Evolutionary conservation across 306 rosid species (phyloP).

Genomic region (Nissolia schottii): DNA sequence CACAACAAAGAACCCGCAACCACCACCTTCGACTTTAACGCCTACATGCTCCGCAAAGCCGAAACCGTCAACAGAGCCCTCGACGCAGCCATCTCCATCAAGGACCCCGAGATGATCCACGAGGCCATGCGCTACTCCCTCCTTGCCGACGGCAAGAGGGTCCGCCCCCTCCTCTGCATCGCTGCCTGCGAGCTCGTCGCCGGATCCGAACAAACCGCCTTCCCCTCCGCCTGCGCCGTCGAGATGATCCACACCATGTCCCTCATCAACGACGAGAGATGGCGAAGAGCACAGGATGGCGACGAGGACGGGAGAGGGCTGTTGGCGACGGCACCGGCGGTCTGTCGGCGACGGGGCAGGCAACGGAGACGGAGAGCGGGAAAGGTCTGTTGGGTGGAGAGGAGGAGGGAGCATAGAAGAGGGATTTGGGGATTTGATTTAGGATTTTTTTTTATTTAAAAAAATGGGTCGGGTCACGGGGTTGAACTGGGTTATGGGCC

Average conservation of each 20-base stretch:
- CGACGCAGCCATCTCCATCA: conserved; percentile 42
- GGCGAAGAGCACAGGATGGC: no score
- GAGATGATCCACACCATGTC: conserved; percentile 93
- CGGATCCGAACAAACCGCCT: conserved; percentile 38
- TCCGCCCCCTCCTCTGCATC: conserved; percentile 65
- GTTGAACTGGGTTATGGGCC: no score
- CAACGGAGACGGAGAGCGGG: no score
- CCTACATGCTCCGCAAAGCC: conserved; percentile 52
- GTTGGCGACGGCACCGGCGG: no score
- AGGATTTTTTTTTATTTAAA: no score
- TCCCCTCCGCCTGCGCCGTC: conserved; percentile 70
- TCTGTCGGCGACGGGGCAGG: no score
- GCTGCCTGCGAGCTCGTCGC: conserved; percentile 76
- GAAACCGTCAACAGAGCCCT: conserved; percentile 49
- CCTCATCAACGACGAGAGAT: conserved; percentile 79
- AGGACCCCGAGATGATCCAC: conserved; percentile 57
- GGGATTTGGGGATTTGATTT: no score
- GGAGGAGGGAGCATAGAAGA: no score
- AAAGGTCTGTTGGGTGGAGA: no score
- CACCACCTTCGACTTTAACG: conserved; percentile 46
- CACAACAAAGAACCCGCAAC: not conserved
- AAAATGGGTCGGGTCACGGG: no score
- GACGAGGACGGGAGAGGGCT: no score
- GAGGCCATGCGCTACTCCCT: conserved; percentile 80
- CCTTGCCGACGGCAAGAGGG: conserved; percentile 72